Percentiles rank a stretch among this genome's conserved stretches.
These are phyloP conservation scores for Solanum paucissectum DNA, from an alignment of 257 asterid species.

Conservation along the genomic window DNA sequence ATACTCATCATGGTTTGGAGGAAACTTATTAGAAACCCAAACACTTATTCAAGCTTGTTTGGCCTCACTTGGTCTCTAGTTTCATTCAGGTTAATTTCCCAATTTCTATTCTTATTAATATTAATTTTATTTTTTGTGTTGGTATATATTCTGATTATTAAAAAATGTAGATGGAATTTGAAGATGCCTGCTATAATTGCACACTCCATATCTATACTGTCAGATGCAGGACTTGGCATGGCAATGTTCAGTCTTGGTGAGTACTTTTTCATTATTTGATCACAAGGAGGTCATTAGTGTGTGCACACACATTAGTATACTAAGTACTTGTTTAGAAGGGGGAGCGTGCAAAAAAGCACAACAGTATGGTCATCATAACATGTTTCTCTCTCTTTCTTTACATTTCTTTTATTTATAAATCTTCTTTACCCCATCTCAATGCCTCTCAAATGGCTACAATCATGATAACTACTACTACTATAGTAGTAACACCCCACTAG, in stretches of 20 bases:
- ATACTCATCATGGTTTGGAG: conserved; percentile 98
- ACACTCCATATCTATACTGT: conserved; percentile 79
- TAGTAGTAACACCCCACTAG: not conserved
- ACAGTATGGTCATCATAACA: conserved; percentile 31
- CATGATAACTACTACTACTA: not conserved
- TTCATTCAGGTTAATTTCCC: conserved; percentile 56
- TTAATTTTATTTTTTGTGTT: not conserved
- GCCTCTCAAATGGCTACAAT: not conserved
- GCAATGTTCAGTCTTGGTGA: conserved; percentile 99
- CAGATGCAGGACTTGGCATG: conserved; percentile 99
- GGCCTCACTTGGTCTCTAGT: conserved; percentile 84
- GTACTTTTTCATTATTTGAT: not conserved
- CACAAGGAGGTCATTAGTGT: not conserved
- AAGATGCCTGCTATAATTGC: conserved; percentile 92
- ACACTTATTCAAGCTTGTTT: conserved; percentile 85
- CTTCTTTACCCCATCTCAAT: not conserved
- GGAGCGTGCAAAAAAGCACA: conserved; percentile 42
- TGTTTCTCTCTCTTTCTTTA: conserved; percentile 10
- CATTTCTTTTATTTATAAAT: conserved; percentile 9
- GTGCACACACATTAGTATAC: not conserved
- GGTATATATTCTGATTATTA: not conserved
- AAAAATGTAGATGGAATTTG: conserved; percentile 64
- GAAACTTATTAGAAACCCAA: conserved; percentile 89
- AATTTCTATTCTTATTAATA: not conserved
- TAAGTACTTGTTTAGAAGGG: not conserved